phyloP scores from a whole-genome alignment of 2,329 filamentous ascomycete species.

The Exophiala oligosperma region DNA sequence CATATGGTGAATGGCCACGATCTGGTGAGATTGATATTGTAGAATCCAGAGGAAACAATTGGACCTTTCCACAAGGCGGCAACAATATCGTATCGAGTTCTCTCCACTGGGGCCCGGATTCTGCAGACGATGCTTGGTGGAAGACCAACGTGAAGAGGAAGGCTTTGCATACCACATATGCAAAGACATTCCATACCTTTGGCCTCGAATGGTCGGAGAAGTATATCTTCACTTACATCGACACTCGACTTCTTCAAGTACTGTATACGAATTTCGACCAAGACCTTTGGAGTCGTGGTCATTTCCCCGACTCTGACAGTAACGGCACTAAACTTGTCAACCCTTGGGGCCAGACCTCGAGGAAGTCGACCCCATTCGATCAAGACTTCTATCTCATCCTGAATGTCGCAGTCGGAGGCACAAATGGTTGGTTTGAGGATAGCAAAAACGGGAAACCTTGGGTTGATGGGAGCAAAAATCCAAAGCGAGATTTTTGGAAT shows the following conservation, averaged over 20 bases:
- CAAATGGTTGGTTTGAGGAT: conserved; percentile 83
- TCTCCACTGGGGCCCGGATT: conserved; percentile 78
- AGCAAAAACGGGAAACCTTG: conserved; percentile 73
- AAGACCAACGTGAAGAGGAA: conserved; percentile 75
- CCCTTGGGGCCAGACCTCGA: conserved; percentile 63
- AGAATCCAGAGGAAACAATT: conserved; percentile 80
- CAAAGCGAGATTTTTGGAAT: conserved; percentile 76
- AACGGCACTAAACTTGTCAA: conserved; percentile 68
- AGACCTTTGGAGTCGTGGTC: conserved; percentile 67
- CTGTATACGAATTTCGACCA: conserved; percentile 74
- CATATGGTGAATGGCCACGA: conserved; percentile 74
- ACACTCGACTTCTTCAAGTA: conserved; percentile 76
- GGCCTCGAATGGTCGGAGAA: conserved; percentile 86
- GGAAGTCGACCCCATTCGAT: conserved; percentile 70
- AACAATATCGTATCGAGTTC: conserved; percentile 79
- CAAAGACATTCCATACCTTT: conserved; percentile 70
- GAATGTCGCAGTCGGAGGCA: conserved; percentile 73
- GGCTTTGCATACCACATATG: conserved; percentile 74
- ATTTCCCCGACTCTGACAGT: conserved; percentile 61
- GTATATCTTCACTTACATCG: conserved; percentile 85
- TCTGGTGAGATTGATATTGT: conserved; percentile 84
- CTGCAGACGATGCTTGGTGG: conserved; percentile 77
- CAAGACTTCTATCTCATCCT: conserved; percentile 74
- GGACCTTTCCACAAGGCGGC: conserved; percentile 72
- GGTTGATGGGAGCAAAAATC: conserved; percentile 67